These are phyloP conservation scores for Nemania serpens DNA, from an alignment of 2,329 filamentous ascomycete genomes.

Conservation along the genomic window DNA sequence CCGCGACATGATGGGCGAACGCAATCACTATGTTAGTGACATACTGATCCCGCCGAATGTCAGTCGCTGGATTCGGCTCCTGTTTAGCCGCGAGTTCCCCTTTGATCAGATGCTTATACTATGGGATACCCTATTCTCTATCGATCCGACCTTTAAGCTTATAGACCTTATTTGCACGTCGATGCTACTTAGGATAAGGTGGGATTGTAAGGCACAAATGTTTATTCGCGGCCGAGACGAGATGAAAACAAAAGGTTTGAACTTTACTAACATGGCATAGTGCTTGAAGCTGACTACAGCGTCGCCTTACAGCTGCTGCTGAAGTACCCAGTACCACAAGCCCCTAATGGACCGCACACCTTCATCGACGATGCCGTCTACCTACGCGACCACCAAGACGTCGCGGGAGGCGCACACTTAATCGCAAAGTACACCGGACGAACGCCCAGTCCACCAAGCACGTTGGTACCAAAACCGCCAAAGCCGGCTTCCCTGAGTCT, in stretches of 20 bases:
- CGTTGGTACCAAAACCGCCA: conserved; percentile 43
- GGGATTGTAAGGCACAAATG: conserved; percentile 67
- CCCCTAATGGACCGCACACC: conserved; percentile 69
- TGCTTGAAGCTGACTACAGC: conserved; percentile 87
- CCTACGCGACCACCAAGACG: conserved; percentile 67
- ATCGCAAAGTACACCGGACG: conserved; percentile 73
- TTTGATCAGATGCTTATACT: conserved; percentile 82
- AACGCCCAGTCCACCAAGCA: conserved; percentile 45
- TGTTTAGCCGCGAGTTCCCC: conserved; percentile 92
- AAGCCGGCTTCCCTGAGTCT: conserved; percentile 45
- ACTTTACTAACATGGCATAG: conserved; percentile 49
- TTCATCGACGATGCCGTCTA: conserved; percentile 87
- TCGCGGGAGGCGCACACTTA: conserved; percentile 65
- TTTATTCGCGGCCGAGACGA: background rate
- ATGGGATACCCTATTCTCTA: conserved; percentile 90
- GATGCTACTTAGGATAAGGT: conserved; percentile 90
- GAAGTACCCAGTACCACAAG: conserved; percentile 74
- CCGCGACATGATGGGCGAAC: background rate
- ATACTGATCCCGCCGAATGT: conserved; percentile 12
- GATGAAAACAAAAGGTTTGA: background rate
- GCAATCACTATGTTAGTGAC: background rate
- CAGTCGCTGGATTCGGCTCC: conserved; percentile 88
- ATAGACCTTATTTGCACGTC: conserved; percentile 91
- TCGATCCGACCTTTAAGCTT: conserved; percentile 78
- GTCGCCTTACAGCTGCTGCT: conserved; percentile 80